Conservation (phyloP, 257 asterid genomes). For the Penstemon newberryi region DNA sequence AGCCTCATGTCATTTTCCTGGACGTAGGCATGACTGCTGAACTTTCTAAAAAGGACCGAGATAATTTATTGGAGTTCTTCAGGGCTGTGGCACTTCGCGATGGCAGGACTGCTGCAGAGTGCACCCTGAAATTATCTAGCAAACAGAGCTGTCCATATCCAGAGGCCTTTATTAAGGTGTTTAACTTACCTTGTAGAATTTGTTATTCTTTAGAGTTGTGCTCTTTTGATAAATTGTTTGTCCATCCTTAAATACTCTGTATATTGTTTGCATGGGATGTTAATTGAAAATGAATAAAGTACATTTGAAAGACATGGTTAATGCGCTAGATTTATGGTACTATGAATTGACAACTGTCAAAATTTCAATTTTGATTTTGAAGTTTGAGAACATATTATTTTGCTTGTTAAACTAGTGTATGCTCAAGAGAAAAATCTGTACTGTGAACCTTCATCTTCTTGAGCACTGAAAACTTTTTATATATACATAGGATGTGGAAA, state of each 20-base stretch:
- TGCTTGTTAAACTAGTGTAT: constrained; percentile 7
- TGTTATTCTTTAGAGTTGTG: constrained; percentile 12
- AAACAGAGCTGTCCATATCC: constrained; percentile 83
- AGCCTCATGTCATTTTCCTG: constrained; percentile 82
- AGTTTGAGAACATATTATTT: not conserved
- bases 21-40: constrained; percentile 99
- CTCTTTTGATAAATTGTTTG: not conserved
- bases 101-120: constrained; percentile 80
- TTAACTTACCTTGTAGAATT: constrained; percentile 20
- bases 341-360: not conserved
- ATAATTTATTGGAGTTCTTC: constrained; percentile 70
- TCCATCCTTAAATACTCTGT: not conserved
- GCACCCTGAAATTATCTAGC: constrained; percentile 77
- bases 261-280: not conserved
- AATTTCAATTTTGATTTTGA: too few species aligned
- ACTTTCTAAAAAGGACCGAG: constrained; percentile 71
- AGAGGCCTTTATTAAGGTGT: constrained; percentile 71
- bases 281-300: not conserved
- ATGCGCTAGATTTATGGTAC: not conserved
- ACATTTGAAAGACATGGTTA: not conserved
- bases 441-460: constrained; percentile 24
- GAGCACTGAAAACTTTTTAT: constrained; percentile 25
- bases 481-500: constrained; percentile 63
- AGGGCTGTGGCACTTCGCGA: constrained; percentile 91
- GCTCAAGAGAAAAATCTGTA: not conserved